A percentile compares a stretch with the other conserved stretches of the same genome.
phyloP scores from a whole-genome alignment of 2,329 filamentous ascomycete species.

The Colletotrichum tamarilloi region DNA sequence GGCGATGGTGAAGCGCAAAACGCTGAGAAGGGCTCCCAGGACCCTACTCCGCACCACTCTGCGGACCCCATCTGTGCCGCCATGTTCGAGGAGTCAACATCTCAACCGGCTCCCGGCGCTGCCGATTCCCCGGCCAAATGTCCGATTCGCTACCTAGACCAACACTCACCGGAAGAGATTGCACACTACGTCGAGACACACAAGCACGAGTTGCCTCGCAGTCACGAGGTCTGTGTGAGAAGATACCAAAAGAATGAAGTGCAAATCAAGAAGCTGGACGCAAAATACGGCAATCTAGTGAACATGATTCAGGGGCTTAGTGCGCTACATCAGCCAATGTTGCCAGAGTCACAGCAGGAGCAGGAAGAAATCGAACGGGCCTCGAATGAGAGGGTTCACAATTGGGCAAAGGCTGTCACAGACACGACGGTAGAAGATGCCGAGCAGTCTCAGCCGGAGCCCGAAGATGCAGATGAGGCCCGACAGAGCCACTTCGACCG shows the following conservation, averaged over 20 bases:
- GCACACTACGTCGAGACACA: constrained; percentile 94
- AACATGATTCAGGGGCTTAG: constrained; percentile 95
- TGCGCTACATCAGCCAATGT: constrained; percentile 86
- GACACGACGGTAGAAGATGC: constrained; percentile 56
- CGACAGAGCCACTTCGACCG: constrained; percentile 84
- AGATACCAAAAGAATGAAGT: constrained; percentile 89
- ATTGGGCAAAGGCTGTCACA: constrained; percentile 85
- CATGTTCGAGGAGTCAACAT: constrained; percentile 70
- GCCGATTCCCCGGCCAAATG: constrained; percentile 73
- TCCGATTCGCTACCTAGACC: constrained; percentile 91
- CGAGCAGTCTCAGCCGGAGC: constrained; percentile 38
- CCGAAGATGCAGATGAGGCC: constrained; percentile 59
- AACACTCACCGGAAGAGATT: constrained; percentile 93
- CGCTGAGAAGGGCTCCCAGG: constrained; percentile 38
- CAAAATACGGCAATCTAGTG: constrained; percentile 91
- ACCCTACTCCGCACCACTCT: constrained; percentile 60
- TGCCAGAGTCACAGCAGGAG: constrained; percentile 71
- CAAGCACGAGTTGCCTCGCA: constrained; percentile 93
- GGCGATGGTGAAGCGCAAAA: constrained; percentile 10
- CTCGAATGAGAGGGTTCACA: constrained; percentile 80
- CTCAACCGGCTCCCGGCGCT: constrained; percentile 60
- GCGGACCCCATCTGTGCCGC: constrained; percentile 72
- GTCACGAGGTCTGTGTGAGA: constrained; percentile 91
- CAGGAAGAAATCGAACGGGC: constrained; percentile 58
- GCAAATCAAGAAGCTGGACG: constrained; percentile 88